These are phyloP conservation scores for Erodium texanum DNA, from an alignment of 441 rosid species.

Conservation along the genomic window DNA sequence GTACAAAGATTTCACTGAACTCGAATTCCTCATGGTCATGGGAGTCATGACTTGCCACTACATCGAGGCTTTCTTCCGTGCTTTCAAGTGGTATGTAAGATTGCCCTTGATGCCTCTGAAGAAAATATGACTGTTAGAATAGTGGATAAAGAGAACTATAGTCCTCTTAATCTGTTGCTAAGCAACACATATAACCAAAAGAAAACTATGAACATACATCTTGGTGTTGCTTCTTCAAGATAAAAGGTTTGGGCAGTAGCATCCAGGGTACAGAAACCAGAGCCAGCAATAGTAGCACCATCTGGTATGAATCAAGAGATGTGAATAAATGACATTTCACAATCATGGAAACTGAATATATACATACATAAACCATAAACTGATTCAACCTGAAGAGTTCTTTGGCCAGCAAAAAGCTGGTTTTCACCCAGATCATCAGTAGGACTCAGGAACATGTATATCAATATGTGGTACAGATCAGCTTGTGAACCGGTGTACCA, in stretches of 20 bases:
- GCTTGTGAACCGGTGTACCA: constrained; percentile 93
- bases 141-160: background rate
- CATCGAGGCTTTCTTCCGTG: constrained; percentile 52
- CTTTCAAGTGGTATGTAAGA: constrained; percentile 41
- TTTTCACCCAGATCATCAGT: constrained; percentile 83
- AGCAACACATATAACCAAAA: constrained; percentile 3
- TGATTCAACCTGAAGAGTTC: constrained; percentile 49
- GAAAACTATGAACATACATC: constrained; percentile 45
- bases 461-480: constrained; percentile 84
- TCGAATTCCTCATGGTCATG: constrained; percentile 81
- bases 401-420: constrained; percentile 69
- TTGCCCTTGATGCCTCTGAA: constrained; percentile 76
- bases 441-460: constrained; percentile 95
- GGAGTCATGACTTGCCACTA: constrained; percentile 43
- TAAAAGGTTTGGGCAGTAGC: constrained; percentile 96
- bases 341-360: background rate
- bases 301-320: constrained; percentile 36
- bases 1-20: constrained; percentile 86
- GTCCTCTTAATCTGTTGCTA: background rate
- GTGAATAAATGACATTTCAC: background rate
- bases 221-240: constrained; percentile 72
- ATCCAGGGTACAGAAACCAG: constrained; percentile 95
- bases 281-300: constrained; percentile 59
- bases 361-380: background rate
- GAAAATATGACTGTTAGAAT: constrained; percentile 8